These are phyloP conservation scores for Calocybe cyanea DNA, from an alignment of 768 basidiomycete genomes.

Conservation along the genomic window DNA sequence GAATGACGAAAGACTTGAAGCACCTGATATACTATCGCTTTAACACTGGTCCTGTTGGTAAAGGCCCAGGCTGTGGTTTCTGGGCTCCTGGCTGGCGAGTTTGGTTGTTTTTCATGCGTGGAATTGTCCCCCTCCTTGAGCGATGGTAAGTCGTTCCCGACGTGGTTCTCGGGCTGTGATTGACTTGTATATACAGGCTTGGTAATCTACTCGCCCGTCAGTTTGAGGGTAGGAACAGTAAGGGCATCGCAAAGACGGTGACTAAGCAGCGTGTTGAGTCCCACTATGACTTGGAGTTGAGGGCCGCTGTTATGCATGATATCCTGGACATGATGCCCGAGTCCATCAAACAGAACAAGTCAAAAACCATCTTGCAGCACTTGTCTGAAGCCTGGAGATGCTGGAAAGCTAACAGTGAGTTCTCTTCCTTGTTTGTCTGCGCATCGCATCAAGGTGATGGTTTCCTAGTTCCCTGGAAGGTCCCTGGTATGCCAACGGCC, in stretches of 20 bases:
- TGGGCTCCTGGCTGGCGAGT: conserved; percentile 99
- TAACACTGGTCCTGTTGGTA: conserved; percentile 99
- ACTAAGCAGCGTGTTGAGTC: conserved; percentile 99
- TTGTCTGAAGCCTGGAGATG: conserved; percentile 98
- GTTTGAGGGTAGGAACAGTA: conserved; percentile 96
- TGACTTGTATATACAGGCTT: conserved; percentile 42
- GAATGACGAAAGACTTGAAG: conserved; percentile 99
- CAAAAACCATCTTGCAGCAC: conserved; percentile 99
- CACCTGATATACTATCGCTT: conserved; percentile 98
- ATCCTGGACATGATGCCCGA: conserved; percentile 99
- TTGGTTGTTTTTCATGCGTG: conserved; percentile 99
- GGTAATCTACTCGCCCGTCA: conserved; percentile 97
- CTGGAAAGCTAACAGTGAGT: conserved; percentile 87
- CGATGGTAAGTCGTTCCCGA: conserved; percentile 60
- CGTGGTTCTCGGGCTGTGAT: neutral
- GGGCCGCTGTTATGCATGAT: conserved; percentile 99
- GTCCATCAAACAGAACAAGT: conserved; percentile 98
- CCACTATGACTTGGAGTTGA: conserved; percentile 94
- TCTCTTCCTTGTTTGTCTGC: neutral
- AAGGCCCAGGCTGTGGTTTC: conserved; percentile 98
- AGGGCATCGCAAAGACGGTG: conserved; percentile 95
- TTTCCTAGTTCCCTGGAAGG: conserved; percentile 91
- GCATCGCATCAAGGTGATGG: conserved; percentile 2
- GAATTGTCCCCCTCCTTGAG: conserved; percentile 95
- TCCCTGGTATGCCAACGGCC: conserved; percentile 98